Base-by-base conservation (phyloP, 805 yeast genomes). In the Pachysolen tannophilus region DNA sequence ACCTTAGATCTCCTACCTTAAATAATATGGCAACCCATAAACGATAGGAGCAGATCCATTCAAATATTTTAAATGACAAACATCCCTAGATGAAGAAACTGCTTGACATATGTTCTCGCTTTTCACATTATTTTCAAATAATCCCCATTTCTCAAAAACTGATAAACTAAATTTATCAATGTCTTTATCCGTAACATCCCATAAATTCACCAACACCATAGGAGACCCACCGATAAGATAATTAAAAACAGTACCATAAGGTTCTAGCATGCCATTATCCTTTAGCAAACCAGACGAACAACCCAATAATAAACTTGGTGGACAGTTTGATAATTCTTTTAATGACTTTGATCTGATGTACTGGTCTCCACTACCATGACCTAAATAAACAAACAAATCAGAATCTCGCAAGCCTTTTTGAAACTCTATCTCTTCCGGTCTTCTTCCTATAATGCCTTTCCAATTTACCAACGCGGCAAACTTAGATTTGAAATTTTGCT, bases 181-280 rank as follows among this genome's bases (percentile, higher is more conserved):
- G 53, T 92, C 99, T 45, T 83, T 87, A 56, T 92, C 97, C 0
- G 97, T 92, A 4, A 92, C 97, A 55, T 87, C 96, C 98, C 98
- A 92, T 38, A 92, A 57, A 48, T 85, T 86, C 0, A 85, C 96
- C 25, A 92, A 59, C 1, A 86, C 68, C 76, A 82, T 68, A 0
- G 95, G 92, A 32, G 85, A 73, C 0, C 95, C 94, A 16, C 87
- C 92, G 8, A 72, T 60, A 19, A 92, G 53, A 65, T 87, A 87
- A 33, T 82, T 75, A 44, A 72, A 69, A 0, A 86, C 71, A 3
- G 90, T 82, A 1, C 97, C 95, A 43, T 71, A 67, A 0, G 92
- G 79, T 42, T 78, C 85, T 38, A 82, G 65, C 6, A 66, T 52
- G 2, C 88, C 92, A 37, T 65, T 64, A 8, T 56, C 56, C 14